phyloP scores from a whole-genome alignment of 2,329 filamentous ascomycete genomes.

The Trichocomaceae sp. region DNA sequence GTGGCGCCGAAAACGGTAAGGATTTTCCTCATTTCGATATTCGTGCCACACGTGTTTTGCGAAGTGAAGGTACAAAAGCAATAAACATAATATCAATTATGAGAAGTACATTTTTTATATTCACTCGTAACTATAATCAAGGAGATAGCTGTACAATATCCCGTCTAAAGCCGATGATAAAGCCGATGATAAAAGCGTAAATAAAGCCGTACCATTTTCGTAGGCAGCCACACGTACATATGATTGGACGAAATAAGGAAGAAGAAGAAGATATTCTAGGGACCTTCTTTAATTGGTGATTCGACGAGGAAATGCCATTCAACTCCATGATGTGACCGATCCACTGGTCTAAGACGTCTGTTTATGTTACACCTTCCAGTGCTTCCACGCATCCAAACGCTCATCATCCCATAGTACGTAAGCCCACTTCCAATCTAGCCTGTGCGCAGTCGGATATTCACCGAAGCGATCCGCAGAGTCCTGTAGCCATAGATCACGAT shows the following conservation, averaged over 20 bases:
- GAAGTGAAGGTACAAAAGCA: background rate
- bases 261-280: background rate
- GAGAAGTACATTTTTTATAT: no score
- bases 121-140: no score
- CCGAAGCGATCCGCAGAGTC: conserved; percentile 11
- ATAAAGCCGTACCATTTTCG: background rate
- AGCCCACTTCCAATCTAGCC: conserved; percentile 12
- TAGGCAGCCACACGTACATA: background rate
- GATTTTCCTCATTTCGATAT: conserved; percentile 20
- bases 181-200: background rate
- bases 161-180: background rate
- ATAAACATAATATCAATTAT: no score
- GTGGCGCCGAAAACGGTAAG: conserved; percentile 55
- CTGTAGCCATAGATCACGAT: conserved; percentile 1
- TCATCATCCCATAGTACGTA: conserved; percentile 16
- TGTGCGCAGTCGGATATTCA: conserved; percentile 6
- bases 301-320: background rate
- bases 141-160: no score
- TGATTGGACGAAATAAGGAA: background rate
- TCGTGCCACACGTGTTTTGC: background rate
- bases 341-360: no score
- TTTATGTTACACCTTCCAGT: conserved; percentile 5
- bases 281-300: no score
- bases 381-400: conserved; percentile 5
- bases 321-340: background rate